phyloP scores from a whole-genome alignment of 306 rosid genomes.

The Acacia melanoxylon region DNA sequence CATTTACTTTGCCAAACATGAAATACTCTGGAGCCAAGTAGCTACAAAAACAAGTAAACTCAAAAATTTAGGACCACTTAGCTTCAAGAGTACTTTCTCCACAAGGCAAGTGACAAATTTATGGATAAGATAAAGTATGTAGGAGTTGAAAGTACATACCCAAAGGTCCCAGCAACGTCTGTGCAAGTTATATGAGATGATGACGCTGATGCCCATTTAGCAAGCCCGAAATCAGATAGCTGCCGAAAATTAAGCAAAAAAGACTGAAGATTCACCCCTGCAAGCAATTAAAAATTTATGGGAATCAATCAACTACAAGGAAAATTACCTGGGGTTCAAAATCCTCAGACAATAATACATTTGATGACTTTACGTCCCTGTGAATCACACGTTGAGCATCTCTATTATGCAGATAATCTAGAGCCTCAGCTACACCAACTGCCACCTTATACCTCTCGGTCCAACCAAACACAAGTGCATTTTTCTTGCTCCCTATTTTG shows the following conservation, averaged over 20 bases:
- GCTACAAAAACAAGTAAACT: constrained; percentile 48
- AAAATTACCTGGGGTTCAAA: constrained; percentile 85
- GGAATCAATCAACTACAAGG: constrained; percentile 6
- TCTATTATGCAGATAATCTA: constrained; percentile 74
- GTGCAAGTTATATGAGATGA: constrained; percentile 82
- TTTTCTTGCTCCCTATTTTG: constrained; percentile 64
- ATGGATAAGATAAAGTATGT: constrained; percentile 12
- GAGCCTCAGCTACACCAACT: constrained; percentile 86
- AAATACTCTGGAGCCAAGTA: constrained; percentile 98
- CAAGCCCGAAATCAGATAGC: constrained; percentile 98
- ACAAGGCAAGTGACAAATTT: neutral
- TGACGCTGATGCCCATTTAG: constrained; percentile 78
- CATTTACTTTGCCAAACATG: constrained; percentile 91
- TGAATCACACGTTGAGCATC: constrained; percentile 74
- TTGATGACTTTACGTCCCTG: constrained; percentile 90
- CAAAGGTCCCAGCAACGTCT: constrained; percentile 97
- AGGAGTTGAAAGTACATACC: constrained; percentile 55
- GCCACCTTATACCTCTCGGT: constrained; percentile 88
- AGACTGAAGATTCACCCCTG: constrained; percentile 22
- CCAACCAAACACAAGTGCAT: constrained; percentile 73
- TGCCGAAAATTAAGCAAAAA: constrained; percentile 39
- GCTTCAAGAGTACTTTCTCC: constrained; percentile 7
- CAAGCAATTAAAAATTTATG: neutral
- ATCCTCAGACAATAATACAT: constrained; percentile 78
- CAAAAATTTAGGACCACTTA: constrained; percentile 22